Conservation (phyloP, 208 protist genomes). For the Kentomonas sorsogonicus region DNA sequence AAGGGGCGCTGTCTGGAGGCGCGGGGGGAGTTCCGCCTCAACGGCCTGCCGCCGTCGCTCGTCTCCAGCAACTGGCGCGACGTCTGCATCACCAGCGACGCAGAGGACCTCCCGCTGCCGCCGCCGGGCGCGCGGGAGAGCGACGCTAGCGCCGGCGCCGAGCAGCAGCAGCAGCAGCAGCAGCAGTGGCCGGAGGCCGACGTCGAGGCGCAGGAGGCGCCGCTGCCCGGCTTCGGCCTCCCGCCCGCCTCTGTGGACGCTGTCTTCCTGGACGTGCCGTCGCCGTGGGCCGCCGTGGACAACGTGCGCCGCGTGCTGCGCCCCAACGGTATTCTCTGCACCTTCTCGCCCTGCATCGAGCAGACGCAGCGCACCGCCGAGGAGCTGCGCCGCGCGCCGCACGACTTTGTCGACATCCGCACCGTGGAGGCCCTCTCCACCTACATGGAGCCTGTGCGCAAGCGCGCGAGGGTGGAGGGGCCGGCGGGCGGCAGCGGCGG, state of each 20-base stretch:
- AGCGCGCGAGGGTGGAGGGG: slow-evolving; percentile 39
- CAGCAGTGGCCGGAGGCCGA: slow-evolving; percentile 5
- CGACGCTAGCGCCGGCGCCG: not conserved
- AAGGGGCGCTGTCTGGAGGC: slow-evolving; percentile 72
- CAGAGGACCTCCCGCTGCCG: slow-evolving; percentile 13
- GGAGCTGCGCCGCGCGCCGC: slow-evolving; percentile 48
- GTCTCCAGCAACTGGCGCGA: slow-evolving; percentile 78
- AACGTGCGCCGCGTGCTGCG: slow-evolving; percentile 81
- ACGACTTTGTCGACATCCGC: slow-evolving; percentile 81
- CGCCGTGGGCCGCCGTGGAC: slow-evolving; percentile 82
- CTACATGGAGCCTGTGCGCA: slow-evolving; percentile 67
- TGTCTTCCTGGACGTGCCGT: slow-evolving; percentile 91
- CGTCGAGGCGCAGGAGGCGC: slow-evolving; percentile 32
- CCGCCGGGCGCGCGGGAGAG: not conserved
- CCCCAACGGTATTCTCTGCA: slow-evolving; percentile 84
- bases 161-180: slow-evolving; percentile 2
- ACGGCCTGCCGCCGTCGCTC: slow-evolving; percentile 47
- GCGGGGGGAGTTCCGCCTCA: slow-evolving; percentile 67
- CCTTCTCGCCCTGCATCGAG: slow-evolving; percentile 93
- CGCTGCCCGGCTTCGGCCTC: slow-evolving; percentile 67
- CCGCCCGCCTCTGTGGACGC: slow-evolving; percentile 69
- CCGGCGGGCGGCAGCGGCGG: not conserved
- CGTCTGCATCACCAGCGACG: slow-evolving; percentile 56
- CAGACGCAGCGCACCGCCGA: slow-evolving; percentile 83
- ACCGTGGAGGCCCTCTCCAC: slow-evolving; percentile 84